Evolutionary conservation across 345 rosid genomes (phyloP).

Genomic region (Rhodomyrtus tomentosa): DNA sequence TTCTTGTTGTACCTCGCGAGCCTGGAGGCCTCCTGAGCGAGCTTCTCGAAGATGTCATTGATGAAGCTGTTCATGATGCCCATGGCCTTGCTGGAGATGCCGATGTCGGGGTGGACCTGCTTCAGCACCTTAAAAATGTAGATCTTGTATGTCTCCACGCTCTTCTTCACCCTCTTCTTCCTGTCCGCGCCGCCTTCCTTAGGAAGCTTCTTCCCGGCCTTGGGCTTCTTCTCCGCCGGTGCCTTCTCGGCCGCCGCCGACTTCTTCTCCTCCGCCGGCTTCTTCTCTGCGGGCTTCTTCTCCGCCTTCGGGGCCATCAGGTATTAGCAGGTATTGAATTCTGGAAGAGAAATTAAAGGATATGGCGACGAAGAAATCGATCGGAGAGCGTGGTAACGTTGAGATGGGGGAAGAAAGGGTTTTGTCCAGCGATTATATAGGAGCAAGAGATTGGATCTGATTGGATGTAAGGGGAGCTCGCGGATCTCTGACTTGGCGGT

Average conservation of each 20-base stretch:
- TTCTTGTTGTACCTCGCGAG: slow-evolving; percentile 82
- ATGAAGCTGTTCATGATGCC: slow-evolving; percentile 68
- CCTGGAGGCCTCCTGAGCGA: slow-evolving; percentile 36
- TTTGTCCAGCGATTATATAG: background rate
- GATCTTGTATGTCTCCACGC: slow-evolving; percentile 66
- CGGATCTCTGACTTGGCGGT: background rate
- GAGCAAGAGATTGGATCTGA: background rate
- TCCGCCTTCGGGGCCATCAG: slow-evolving; percentile 52
- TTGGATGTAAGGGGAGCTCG: background rate
- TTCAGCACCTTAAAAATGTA: slow-evolving; percentile 33
- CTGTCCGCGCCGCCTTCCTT: slow-evolving; percentile 47
- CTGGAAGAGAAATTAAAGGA: background rate
- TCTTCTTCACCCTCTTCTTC: slow-evolving; percentile 60
- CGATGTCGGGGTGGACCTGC: slow-evolving; percentile 5
- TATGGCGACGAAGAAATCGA: too few relatives aligned
- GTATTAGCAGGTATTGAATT: background rate
- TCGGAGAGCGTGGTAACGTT: background rate
- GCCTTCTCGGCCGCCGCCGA: slow-evolving; percentile 46
- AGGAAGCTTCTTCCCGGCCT: slow-evolving; percentile 74
- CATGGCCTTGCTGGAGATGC: slow-evolving; percentile 39
- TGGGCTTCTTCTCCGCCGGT: slow-evolving; percentile 72
- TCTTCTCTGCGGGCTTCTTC: slow-evolving; percentile 57
- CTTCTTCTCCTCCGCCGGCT: slow-evolving; percentile 47
- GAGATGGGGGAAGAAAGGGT: rapidly evolving
- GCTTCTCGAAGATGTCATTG: slow-evolving; percentile 56